Base-by-base conservation (phyloP, 2,329 filamentous ascomycete species). In the Penicillium carneum region DNA sequence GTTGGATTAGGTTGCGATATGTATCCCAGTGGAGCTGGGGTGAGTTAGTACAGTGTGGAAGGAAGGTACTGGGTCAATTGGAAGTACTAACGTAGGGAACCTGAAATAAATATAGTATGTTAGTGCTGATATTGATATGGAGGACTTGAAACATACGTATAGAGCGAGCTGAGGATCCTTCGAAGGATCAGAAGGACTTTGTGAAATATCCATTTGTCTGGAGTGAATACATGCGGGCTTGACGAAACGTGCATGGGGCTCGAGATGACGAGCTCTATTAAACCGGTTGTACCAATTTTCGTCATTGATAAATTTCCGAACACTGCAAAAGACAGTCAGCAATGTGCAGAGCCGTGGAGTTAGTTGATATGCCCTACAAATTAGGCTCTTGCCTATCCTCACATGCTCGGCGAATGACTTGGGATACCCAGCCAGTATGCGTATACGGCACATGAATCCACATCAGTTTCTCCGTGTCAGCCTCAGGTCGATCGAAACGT, bases 11-110 rank as follows among this genome's bases (percentile, higher is more conserved):
- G 48, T 83, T 83, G 58, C 82, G 80, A 69, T 89, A 89, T 0
- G 85, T 87, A 66, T 89, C 87, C 70, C 87, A 89, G 63, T 89
- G 86, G 0, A 89, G 81, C 66, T 88, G 36, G 26, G 29, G 0
- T 5, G 9, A 20, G 29, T 62, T 47, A 63, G 61, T 56, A 38
- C 0, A 36, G 16, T 33, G 12, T 18, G 4, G 4, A 20, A 10
- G 3, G 33, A 3, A 33, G 3, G 23, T 1, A 6, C 1, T 9
- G 4, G 2, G 1, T n/a, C 16, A 2, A 8, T 6, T 0, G 18
- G 5, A 18, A 6, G 1, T 34, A 66, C 72, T 58, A 61, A 75
- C 73, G 46, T 74, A 75, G 18, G 73, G 72, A 12, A 68, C 57
- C 73, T 75, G 38, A 6, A 11, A 14, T 5, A 10, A 26, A 4